phyloP scores from a whole-genome alignment of 164 flowering plant species.

The Tetrastigma voinierianum region DNA sequence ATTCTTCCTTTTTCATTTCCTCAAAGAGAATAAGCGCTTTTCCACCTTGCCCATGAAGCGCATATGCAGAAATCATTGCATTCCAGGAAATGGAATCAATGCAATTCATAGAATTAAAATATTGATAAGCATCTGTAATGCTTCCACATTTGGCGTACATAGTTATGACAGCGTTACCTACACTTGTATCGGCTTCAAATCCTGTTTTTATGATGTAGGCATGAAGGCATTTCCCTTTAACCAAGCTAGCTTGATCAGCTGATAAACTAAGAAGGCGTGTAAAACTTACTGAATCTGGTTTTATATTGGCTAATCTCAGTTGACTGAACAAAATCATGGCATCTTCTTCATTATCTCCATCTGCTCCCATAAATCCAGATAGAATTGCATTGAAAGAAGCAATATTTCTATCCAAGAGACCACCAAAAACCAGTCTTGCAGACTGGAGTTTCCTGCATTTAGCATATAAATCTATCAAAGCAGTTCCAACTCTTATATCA shows the following conservation, averaged over 20 bases:
- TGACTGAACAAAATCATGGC: slow-evolving; percentile 21
- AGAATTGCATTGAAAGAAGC: slow-evolving; percentile 35
- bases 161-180: slow-evolving; percentile 25
- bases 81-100: slow-evolving; percentile 31
- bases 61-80: slow-evolving; percentile 29
- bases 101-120: slow-evolving; percentile 19
- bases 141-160: slow-evolving; percentile 42
- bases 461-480: slow-evolving; percentile 33
- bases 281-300: slow-evolving; percentile 30
- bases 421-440: slow-evolving; percentile 21
- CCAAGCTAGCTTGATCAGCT: slow-evolving; percentile 28
- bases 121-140: slow-evolving; percentile 24
- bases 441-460: slow-evolving; percentile 21
- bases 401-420: slow-evolving; percentile 15
- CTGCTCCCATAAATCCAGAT: slow-evolving; percentile 15
- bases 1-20: slow-evolving; percentile 22
- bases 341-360: slow-evolving; percentile 22
- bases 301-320: slow-evolving; percentile 22
- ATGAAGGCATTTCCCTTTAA: slow-evolving; percentile 25
- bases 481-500: slow-evolving; percentile 28
- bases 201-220: slow-evolving; percentile 28
- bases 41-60: slow-evolving; percentile 35
- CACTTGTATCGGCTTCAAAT: slow-evolving; percentile 10
- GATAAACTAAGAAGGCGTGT: slow-evolving; percentile 29
- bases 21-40: slow-evolving; percentile 23